A percentile compares a stretch with the other conserved stretches of the same genome.
These are phyloP conservation scores for Sporisorium graminicola DNA, from an alignment of 1,284 basidiomycete species.

Conservation along the genomic window DNA sequence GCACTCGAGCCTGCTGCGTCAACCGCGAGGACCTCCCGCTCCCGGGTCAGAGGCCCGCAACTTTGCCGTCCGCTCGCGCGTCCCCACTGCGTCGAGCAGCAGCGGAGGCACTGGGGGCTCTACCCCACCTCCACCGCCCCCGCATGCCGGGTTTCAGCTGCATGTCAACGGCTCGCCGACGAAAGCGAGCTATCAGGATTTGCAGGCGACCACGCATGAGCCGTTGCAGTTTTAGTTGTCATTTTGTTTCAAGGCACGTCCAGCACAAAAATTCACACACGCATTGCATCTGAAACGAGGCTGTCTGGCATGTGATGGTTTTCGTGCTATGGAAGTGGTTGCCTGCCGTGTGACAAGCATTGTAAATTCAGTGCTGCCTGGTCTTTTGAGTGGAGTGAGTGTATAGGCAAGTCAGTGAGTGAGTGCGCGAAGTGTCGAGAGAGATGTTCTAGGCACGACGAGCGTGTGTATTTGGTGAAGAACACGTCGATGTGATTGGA, in stretches of 20 bases:
- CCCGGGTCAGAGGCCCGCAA: slow-evolving; percentile 47
- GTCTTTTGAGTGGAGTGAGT: too few species aligned
- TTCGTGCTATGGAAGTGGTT: too few species aligned
- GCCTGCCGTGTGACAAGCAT: too few species aligned
- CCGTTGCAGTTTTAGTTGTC: slow-evolving; percentile 50
- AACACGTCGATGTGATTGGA: too few species aligned
- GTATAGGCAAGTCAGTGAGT: not conserved
- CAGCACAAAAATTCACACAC: too few species aligned
- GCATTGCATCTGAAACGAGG: too few species aligned
- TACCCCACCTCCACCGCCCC: slow-evolving; percentile 14
- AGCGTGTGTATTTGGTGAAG: too few species aligned
- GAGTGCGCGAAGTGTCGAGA: not conserved
- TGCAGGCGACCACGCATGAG: slow-evolving; percentile 46
- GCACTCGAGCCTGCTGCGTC: slow-evolving; percentile 49
- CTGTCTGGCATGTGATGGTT: too few species aligned
- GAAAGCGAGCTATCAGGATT: slow-evolving; percentile 23
- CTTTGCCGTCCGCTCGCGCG: slow-evolving; percentile 54
- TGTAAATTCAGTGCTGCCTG: too few species aligned
- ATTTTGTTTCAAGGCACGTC: too few species aligned
- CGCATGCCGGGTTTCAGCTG: slow-evolving; percentile 21
- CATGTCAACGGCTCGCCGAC: slow-evolving; percentile 43
- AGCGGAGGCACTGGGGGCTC: slow-evolving; percentile 5
- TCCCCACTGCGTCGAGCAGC: slow-evolving; percentile 28
- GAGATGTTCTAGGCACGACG: too few species aligned
- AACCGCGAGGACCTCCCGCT: slow-evolving; percentile 57